These are phyloP conservation scores for Trametes elegans DNA, from an alignment of 768 basidiomycete species.

Conservation along the genomic window DNA sequence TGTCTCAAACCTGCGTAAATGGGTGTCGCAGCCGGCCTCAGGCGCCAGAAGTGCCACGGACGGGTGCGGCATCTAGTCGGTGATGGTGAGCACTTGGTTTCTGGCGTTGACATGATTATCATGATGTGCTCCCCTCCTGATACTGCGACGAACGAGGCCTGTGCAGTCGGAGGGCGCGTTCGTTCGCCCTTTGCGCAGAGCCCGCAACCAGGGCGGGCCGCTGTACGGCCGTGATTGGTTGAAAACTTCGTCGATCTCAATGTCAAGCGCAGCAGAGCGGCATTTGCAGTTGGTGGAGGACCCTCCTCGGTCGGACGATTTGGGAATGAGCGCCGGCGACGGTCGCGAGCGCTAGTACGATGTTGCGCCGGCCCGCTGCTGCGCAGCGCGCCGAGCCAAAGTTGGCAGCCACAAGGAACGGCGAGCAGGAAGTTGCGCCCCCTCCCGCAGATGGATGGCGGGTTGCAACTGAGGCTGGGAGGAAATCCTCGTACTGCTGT, in stretches of 20 bases:
- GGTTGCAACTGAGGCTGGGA: not conserved
- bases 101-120: constrained; percentile 9
- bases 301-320: not conserved
- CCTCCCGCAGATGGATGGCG: not conserved
- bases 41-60: not conserved
- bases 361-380: not conserved
- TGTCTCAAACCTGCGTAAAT: constrained; percentile 2
- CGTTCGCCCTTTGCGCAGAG: not conserved
- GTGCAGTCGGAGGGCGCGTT: no score
- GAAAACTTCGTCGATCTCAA: not conserved
- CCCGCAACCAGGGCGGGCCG: not conserved
- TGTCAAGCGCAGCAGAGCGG: not conserved
- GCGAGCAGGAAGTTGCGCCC: not conserved
- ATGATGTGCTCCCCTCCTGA: constrained; percentile 12
- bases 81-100: not conserved
- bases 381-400: not conserved
- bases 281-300: not conserved
- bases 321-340: not conserved
- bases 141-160: constrained; percentile 9
- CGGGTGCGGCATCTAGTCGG: not conserved
- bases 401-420: not conserved
- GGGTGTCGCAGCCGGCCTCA: constrained; percentile 9
- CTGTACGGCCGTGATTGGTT: not conserved
- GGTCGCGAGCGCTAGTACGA: not conserved
- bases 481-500: not conserved